Percentiles rank a stretch among this genome's conserved stretches.
Evolutionary conservation across 2,329 filamentous ascomycete species (phyloP).

Genomic region (Sarocladium kiliense): DNA sequence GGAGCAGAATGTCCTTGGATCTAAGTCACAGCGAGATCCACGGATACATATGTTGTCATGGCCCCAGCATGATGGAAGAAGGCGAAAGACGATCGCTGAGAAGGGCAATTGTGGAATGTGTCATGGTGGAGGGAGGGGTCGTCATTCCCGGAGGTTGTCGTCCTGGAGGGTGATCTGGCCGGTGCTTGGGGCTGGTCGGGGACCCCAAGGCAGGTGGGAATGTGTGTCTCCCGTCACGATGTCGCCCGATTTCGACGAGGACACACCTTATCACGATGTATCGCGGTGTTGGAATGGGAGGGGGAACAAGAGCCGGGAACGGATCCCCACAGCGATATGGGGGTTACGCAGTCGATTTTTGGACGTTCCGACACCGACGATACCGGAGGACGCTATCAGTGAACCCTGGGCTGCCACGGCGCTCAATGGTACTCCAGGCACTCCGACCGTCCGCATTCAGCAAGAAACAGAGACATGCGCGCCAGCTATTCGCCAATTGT

Average conservation of each 20-base stretch:
- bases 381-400: constrained; percentile 8
- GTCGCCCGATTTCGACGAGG: not conserved
- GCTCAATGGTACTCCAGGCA: not conserved
- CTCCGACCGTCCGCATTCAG: constrained; percentile 8
- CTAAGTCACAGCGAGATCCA: not conserved
- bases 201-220: not conserved
- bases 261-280: constrained; percentile 1
- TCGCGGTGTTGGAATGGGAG: not conserved
- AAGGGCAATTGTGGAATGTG: constrained; percentile 3
- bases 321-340: constrained; percentile 3
- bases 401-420: not conserved
- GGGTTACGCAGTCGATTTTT: constrained; percentile 6
- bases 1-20: not conserved
- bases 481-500: constrained; percentile 8
- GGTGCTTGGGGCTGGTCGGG: not conserved
- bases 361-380: not conserved
- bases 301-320: not conserved
- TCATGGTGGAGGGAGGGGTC: constrained; percentile 4
- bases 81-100: not conserved
- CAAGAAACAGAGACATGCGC: not conserved
- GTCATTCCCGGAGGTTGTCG: constrained; percentile 7
- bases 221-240: not conserved
- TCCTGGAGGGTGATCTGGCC: not conserved
- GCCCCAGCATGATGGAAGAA: not conserved
- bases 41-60: constrained; percentile 1